Evolutionary conservation across 2,329 filamentous ascomycete genomes (phyloP), one percentile per base, ranked within the genome.

Genomic region (Aspergillus texensis): DNA sequence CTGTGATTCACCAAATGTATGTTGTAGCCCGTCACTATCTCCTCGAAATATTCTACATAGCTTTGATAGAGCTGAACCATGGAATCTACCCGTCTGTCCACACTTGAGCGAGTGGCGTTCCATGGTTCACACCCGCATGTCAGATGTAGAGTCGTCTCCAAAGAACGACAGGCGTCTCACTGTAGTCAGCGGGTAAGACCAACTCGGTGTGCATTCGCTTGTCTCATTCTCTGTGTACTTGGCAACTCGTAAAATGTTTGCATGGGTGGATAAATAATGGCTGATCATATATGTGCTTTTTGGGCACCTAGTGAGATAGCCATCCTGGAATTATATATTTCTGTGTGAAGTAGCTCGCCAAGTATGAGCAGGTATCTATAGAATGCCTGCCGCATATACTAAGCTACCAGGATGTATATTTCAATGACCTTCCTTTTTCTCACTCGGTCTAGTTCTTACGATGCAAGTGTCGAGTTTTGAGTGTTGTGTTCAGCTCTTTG

Each of bases 81-180:
- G 66, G 66, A 59, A 64, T 53, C 21, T 43, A 60, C 43, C 65
- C 59, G 57, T 46, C 12, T 32, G 57, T 46, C 34, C 56, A 60
- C 52, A 56, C 28, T 48, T 53, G 24, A 54, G 53, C 46, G 34
- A 58, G 21, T 41, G 30, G 28, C 61, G 67, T 68, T 68, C 67
- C 67, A 66, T 66, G 67, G 67, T 69, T 69, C 67, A 21, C 59
- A 63, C 58, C 67, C 65, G 65, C 21, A 57, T 59, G 19, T 53
- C 26, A 41, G 19, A 36, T 50, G 34, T 41, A 41, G 19, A 41
- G 39, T n/a, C n/a, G 39, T n/a, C 39, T 41, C 19, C 19, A 41
- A 9, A n/a, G 19, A n/a, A 11, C 12, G 6, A 19, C 46, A 6
- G n/a, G 50, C 6, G n/a, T 39, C 52, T 39, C 32, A 26, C n/a